Base-by-base conservation (phyloP, 768 basidiomycete genomes). In the Suillus sp. region DNA sequence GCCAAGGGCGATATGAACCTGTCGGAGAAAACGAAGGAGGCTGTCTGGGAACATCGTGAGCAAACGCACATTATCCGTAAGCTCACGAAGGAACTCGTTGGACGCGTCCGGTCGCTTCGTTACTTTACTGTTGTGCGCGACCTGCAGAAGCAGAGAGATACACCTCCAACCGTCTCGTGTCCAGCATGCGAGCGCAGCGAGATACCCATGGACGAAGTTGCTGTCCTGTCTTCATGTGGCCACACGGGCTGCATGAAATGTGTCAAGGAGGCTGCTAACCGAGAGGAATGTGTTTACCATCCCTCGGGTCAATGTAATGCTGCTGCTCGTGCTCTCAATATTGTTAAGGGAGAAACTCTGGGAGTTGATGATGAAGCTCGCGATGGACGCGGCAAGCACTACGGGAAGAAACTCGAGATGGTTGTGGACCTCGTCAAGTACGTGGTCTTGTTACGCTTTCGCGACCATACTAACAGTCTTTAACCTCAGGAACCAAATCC, bases 111-210 rank as follows among this genome's bases (percentile, higher is more conserved):
- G 50, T 97, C 95, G 2, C 81, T 93, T 40, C 91, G 95, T 50
- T 97, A 94, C 78, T 97, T 98, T 79, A 92, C 85, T 8, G 90
- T 91, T 59, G 93, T 97, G 47, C 90, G 93, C 48, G 92, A 95
- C 68, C 81, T 96, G 48, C 95, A 97, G 73, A 89, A 85, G 70
- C 88, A 92, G 69, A 79, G 80, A 32, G 87, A 87, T 35, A 77
- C 76, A 13, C 86, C 88, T 10, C 81, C 86, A 20, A 76, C 78
- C 34, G 80, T 91, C 43, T 75, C 81, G 10, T 94, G 93, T 66
- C 87, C 89, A 5, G 73, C 74, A 43, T 95, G 92, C 68, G 78
- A 78, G 34, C 80, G 81, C 54, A 77, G 83, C 54, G 78, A 78
- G 62, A 75, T 92, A 42, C 85, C 85, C 2, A 80, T 89, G 66